phyloP scores from a whole-genome alignment of 2,329 filamentous ascomycete genomes.

The Stagonosporopsis cucurbitacearum region DNA sequence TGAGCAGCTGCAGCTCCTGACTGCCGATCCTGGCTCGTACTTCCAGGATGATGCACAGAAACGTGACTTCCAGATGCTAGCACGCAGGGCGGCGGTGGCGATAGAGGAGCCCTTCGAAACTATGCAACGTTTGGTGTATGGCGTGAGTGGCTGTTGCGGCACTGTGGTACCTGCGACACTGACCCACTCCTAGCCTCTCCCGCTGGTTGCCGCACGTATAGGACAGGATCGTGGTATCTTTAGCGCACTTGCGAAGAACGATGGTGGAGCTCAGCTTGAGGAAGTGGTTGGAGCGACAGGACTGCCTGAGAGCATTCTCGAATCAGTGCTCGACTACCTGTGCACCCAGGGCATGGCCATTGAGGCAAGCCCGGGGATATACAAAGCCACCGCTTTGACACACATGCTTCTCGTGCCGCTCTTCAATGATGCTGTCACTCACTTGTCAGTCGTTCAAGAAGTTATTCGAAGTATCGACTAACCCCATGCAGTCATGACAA shows the following conservation, averaged over 20 bases:
- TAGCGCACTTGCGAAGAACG: neutral
- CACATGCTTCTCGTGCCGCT: slow-evolving; percentile 10
- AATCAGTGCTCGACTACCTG: slow-evolving; percentile 6
- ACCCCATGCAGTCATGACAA: slow-evolving; percentile 5
- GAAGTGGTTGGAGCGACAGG: neutral
- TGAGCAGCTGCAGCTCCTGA: slow-evolving; percentile 9
- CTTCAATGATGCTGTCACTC: slow-evolving; percentile 13
- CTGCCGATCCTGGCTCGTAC: neutral
- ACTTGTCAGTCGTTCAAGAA: neutral
- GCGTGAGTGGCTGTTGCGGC: slow-evolving; percentile 5
- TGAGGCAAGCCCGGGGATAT: neutral
- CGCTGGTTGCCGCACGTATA: slow-evolving; percentile 11
- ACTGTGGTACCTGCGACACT: neutral
- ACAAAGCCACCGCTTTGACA: slow-evolving; percentile 7
- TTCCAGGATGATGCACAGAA: slow-evolving; percentile 7
- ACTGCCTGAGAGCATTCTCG: neutral
- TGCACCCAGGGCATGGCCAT: slow-evolving; percentile 4
- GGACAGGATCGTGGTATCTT: slow-evolving; percentile 9
- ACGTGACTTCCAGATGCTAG: slow-evolving; percentile 7
- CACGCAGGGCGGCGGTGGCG: neutral
- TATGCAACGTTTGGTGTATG: slow-evolving; percentile 13
- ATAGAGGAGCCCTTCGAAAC: slow-evolving; percentile 13
- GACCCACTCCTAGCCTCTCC: slow-evolving; percentile 5
- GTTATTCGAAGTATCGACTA: neutral
- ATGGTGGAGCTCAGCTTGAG: neutral